These are phyloP conservation scores for Sistotremastrum niveocremeum DNA, from an alignment of 768 basidiomycete species.

Conservation along the genomic window DNA sequence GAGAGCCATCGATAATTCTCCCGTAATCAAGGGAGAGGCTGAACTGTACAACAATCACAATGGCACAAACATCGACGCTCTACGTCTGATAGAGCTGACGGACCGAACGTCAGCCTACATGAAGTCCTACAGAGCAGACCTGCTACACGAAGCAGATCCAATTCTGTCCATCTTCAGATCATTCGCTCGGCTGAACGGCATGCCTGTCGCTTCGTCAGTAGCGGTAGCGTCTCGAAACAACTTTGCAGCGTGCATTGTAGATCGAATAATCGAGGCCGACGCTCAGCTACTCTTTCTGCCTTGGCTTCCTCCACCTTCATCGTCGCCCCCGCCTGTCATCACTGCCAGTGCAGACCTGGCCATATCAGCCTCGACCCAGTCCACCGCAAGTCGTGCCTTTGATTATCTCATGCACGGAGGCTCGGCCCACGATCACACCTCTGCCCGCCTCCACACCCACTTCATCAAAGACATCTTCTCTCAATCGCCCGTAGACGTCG, in stretches of 20 bases:
- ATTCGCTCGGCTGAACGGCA: slow-evolving; percentile 58
- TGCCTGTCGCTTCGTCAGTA: slow-evolving; percentile 62
- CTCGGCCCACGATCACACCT: slow-evolving; percentile 31
- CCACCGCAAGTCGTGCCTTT: slow-evolving; percentile 52
- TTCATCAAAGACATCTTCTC: slow-evolving; percentile 76
- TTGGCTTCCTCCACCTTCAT: slow-evolving; percentile 9
- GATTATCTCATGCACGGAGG: slow-evolving; percentile 51
- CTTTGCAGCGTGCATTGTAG: slow-evolving; percentile 50
- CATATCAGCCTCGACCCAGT: slow-evolving; percentile 44
- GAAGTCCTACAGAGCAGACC: slow-evolving; percentile 50
- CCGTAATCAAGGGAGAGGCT: no score
- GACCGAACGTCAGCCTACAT: slow-evolving; percentile 54
- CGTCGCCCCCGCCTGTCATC: slow-evolving; percentile 5
- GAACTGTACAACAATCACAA: slow-evolving; percentile 1
- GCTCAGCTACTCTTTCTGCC: slow-evolving; percentile 73
- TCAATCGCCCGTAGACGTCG: slow-evolving; percentile 58
- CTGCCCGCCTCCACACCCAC: slow-evolving; percentile 56
- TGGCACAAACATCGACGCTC: slow-evolving; percentile 44
- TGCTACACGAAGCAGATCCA: slow-evolving; percentile 56
- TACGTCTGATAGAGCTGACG: slow-evolving; percentile 76
- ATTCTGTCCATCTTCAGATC: slow-evolving; percentile 61
- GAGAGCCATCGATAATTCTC: background rate
- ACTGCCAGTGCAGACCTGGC: slow-evolving; percentile 6
- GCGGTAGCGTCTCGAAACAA: slow-evolving; percentile 66
- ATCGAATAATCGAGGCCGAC: slow-evolving; percentile 39